Percentiles rank a stretch among this genome's conserved stretches.
These are phyloP conservation scores for Penicillium decumbens DNA, from an alignment of 2,329 filamentous ascomycete species.

Conservation along the genomic window DNA sequence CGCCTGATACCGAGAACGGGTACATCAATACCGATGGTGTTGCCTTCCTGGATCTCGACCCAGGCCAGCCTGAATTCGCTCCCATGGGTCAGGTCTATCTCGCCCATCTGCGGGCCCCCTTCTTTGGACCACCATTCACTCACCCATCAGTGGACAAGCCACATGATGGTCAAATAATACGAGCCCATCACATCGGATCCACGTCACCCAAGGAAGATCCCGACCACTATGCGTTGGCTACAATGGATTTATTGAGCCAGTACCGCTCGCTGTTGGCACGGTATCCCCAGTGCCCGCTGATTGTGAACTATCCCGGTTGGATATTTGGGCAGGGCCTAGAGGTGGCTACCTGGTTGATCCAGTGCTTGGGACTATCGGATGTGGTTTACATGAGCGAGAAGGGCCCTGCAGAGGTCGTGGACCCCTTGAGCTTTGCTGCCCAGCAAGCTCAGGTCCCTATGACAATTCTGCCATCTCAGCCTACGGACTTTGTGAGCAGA, in stretches of 20 bases:
- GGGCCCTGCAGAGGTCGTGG: slow-evolving; percentile 42
- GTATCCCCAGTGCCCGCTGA: slow-evolving; percentile 46
- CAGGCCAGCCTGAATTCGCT: slow-evolving; percentile 56
- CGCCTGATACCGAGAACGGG: slow-evolving; percentile 30
- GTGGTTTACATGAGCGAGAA: slow-evolving; percentile 52
- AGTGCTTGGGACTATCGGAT: slow-evolving; percentile 47
- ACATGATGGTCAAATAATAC: slow-evolving; percentile 39
- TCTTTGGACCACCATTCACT: slow-evolving; percentile 55
- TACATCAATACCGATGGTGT: slow-evolving; percentile 39
- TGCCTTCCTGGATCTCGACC: slow-evolving; percentile 57
- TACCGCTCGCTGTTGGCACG: slow-evolving; percentile 43
- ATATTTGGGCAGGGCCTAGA: slow-evolving; percentile 51
- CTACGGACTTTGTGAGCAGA: slow-evolving; percentile 42
- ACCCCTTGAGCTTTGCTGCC: slow-evolving; percentile 41
- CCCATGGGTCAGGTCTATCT: slow-evolving; percentile 58
- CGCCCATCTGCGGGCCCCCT: slow-evolving; percentile 47
- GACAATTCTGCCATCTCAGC: slow-evolving; percentile 46
- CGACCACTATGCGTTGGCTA: slow-evolving; percentile 53
- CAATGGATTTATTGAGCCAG: slow-evolving; percentile 49
- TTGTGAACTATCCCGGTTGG: slow-evolving; percentile 57
- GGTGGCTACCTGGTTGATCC: slow-evolving; percentile 46
- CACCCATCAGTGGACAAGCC: slow-evolving; percentile 43
- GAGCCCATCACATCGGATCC: slow-evolving; percentile 52
- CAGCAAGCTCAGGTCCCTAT: slow-evolving; percentile 35
- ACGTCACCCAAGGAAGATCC: slow-evolving; percentile 53